phyloP scores from a whole-genome alignment of 1,139 yeast genomes.

The Hemisphaericaspora xylofermentans region DNA sequence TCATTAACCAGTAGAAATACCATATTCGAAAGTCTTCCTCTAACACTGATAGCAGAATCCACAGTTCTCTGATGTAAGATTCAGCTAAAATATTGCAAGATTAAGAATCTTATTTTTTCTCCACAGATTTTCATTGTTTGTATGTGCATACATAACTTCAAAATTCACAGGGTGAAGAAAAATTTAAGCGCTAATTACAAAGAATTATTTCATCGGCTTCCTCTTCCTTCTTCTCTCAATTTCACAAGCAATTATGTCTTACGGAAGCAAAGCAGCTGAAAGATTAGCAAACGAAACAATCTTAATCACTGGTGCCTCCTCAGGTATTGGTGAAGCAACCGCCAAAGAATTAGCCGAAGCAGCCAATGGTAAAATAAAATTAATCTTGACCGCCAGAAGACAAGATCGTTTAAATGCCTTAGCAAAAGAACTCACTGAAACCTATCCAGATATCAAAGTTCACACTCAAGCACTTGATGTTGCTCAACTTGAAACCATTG shows the following conservation, averaged over 20 bases:
- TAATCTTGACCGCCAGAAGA: constrained; percentile 45
- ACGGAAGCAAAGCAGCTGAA: constrained; percentile 53
- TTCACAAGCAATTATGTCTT: constrained; percentile 25
- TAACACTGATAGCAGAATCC: no score
- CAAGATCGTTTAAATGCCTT: constrained; percentile 34
- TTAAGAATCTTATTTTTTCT: no score
- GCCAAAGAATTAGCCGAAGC: constrained; percentile 42
- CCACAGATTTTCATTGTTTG: no score
- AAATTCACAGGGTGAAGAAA: no score
- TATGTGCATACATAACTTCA: no score
- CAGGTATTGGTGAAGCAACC: constrained; percentile 56
- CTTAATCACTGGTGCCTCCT: constrained; percentile 73
- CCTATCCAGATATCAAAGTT: constrained; percentile 28
- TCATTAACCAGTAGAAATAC: no score
- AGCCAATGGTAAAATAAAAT: constrained; percentile 37
- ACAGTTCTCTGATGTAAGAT: no score
- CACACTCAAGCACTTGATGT: constrained; percentile 33
- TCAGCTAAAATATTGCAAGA: no score
- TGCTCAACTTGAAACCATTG: constrained; percentile 33
- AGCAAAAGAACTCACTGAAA: constrained; percentile 24
- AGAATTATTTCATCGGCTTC: not conserved
- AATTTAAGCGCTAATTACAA: no score
- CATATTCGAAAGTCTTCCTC: no score
- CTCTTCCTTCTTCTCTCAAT: not conserved
- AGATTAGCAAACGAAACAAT: constrained; percentile 61